Percentiles rank a stretch among this genome's conserved stretches.
Evolutionary conservation across 2,329 filamentous ascomycete genomes (phyloP).

Genomic region (Aspergillus flavus): DNA sequence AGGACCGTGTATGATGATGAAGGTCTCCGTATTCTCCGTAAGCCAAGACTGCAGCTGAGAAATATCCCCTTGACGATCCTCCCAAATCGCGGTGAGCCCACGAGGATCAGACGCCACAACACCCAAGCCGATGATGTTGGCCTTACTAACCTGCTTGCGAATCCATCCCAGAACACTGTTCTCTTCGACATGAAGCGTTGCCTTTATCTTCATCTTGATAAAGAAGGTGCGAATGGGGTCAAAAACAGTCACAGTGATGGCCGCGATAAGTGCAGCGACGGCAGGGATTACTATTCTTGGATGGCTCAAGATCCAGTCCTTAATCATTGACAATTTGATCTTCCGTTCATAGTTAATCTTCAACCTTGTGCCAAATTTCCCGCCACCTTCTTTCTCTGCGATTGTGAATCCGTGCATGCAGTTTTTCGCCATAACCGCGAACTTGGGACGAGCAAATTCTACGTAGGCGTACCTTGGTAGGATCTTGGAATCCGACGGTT

Average conservation of each 20-base stretch:
- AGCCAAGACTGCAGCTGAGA: constrained; percentile 82
- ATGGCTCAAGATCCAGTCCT: constrained; percentile 85
- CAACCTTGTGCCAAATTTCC: constrained; percentile 73
- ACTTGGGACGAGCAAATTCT: constrained; percentile 72
- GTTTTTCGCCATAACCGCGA: constrained; percentile 86
- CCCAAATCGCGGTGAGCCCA: constrained; percentile 80
- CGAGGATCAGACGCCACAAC: constrained; percentile 61
- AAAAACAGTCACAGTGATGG: constrained; percentile 83
- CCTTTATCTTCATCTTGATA: constrained; percentile 83
- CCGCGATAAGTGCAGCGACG: constrained; percentile 77
- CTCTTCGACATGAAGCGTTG: constrained; percentile 72
- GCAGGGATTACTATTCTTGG: constrained; percentile 85
- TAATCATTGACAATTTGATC: constrained; percentile 75
- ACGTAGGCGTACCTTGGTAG: constrained; percentile 78
- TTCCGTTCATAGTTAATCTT: constrained; percentile 82
- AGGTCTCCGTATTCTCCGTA: constrained; percentile 84
- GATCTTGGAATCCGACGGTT: constrained; percentile 84
- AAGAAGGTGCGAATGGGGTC: constrained; percentile 94
- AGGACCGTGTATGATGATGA: constrained; percentile 90
- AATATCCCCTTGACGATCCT: constrained; percentile 80
- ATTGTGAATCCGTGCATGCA: constrained; percentile 86
- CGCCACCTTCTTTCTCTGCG: constrained; percentile 68
- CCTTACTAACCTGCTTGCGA: constrained; percentile 60
- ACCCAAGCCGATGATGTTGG: constrained; percentile 48
- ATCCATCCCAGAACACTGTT: constrained; percentile 80